Evolutionary conservation across 129 eudicot species (phyloP).

Genomic region (Deinandra increscens): DNA sequence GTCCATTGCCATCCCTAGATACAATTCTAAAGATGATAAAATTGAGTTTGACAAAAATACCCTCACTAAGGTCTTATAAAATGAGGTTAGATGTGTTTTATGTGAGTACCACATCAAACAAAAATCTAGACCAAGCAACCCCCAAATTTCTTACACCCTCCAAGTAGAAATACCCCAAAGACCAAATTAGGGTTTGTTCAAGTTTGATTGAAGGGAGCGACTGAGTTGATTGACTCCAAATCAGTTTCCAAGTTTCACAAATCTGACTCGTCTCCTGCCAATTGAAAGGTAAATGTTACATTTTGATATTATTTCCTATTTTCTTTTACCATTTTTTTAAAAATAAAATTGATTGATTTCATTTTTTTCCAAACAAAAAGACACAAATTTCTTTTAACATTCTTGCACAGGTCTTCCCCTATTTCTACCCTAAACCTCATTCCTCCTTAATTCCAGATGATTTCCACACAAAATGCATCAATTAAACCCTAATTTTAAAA

Average conservation of each 20-base stretch:
- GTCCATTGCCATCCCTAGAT: no score
- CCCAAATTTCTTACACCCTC: constrained; percentile 26
- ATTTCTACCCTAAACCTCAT: constrained; percentile 28
- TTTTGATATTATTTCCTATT: constrained; percentile 13
- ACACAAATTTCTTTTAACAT: constrained; percentile 22
- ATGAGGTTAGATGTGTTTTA: constrained; percentile 18
- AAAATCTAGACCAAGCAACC: constrained; percentile 21
- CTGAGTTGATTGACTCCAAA: constrained; percentile 27
- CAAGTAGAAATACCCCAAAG: constrained; percentile 23
- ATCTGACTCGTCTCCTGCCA: constrained; percentile 19
- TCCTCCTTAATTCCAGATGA: constrained; percentile 26
- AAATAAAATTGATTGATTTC: constrained; percentile 17
- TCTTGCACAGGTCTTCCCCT: constrained; percentile 36
- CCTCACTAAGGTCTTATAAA: constrained; percentile 10
- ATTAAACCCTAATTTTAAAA: constrained; percentile 31
- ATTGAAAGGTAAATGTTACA: constrained; percentile 23
- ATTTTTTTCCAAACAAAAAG: constrained; percentile 21
- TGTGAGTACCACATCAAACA: constrained; percentile 30
- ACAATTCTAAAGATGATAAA: background rate
- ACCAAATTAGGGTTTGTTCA: constrained; percentile 39
- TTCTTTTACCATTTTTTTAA: constrained; percentile 13
- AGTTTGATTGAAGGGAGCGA: constrained; percentile 15
- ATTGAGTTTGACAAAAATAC: background rate
- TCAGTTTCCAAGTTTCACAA: constrained; percentile 30
- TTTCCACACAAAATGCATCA: constrained; percentile 31